phyloP scores from a whole-genome alignment of 2,329 filamentous ascomycete species.

The Clarireedia hainanense region DNA sequence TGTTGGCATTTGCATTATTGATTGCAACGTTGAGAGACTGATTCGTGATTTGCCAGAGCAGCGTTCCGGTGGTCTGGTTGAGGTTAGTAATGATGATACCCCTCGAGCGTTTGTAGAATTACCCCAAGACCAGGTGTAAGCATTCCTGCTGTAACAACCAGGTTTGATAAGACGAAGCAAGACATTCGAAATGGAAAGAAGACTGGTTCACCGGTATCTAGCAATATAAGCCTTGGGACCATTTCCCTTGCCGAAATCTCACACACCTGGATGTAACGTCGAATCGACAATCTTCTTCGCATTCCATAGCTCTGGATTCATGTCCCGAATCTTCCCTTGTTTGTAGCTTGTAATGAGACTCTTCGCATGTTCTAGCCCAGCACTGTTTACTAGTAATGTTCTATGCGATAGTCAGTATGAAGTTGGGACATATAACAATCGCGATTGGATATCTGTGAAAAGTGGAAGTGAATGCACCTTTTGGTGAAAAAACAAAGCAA shows the following conservation, averaged over 20 bases:
- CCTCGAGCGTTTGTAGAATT: conserved; percentile 25
- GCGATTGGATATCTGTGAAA: conserved; percentile 2
- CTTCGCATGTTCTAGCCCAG: conserved; percentile 82
- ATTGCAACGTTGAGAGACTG: conserved; percentile 97
- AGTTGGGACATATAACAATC: not conserved
- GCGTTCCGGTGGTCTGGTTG: conserved; percentile 64
- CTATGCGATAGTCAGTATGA: conserved; percentile 39
- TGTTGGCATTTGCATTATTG: conserved; percentile 97
- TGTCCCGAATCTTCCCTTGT: conserved; percentile 65
- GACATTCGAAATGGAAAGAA: conserved; percentile 97
- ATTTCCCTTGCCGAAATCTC: not conserved
- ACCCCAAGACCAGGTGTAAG: conserved; percentile 79
- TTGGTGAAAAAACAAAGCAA: conserved; percentile 17
- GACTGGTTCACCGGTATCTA: conserved; percentile 88
- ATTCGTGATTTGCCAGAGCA: conserved; percentile 93
- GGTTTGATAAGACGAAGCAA: conserved; percentile 83
- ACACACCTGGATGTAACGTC: conserved; percentile 83
- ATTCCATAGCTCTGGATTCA: conserved; percentile 87
- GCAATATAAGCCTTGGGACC: conserved; percentile 1
- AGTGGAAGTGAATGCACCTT: conserved; percentile 19
- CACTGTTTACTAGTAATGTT: conserved; percentile 71
- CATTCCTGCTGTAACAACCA: conserved; percentile 95
- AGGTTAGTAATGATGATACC: conserved; percentile 8
- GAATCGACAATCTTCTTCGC: conserved; percentile 98
- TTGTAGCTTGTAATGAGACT: conserved; percentile 77